phyloP scores from a whole-genome alignment of 2,329 filamentous ascomycete genomes.

The Fonsecaea multimorphosa region DNA sequence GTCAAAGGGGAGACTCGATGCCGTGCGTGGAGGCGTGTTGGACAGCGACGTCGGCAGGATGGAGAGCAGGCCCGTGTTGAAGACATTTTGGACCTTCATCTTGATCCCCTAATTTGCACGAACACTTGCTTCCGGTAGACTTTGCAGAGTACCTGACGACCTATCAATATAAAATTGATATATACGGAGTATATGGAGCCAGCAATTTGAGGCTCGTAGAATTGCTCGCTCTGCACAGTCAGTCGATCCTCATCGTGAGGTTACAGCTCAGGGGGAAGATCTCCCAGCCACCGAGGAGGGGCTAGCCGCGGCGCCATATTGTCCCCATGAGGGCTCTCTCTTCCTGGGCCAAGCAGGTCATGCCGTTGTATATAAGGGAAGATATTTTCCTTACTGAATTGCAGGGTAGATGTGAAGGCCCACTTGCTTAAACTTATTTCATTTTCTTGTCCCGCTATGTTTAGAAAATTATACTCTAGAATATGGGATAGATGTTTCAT shows the following conservation, averaged over 20 bases:
- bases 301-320: not conserved
- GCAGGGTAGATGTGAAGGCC: no score
- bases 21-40: not conserved
- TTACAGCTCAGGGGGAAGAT: not conserved
- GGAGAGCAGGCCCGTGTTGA: not conserved
- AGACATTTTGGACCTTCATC: not conserved
- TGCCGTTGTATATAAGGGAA: no score
- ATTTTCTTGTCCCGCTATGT: no score
- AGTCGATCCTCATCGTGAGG: not conserved
- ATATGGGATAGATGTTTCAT: no score
- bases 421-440: no score
- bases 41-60: not conserved
- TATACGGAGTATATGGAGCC: not conserved
- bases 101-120: not conserved
- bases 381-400: no score
- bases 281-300: not conserved
- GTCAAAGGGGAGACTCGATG: conserved; percentile 10
- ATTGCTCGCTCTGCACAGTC: not conserved
- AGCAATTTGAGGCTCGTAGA: not conserved
- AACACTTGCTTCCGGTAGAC: not conserved
- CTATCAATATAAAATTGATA: not conserved
- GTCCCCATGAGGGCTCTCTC: not conserved
- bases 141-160: not conserved
- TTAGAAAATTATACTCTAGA: no score
- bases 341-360: not conserved